phyloP scores from a whole-genome alignment of 2,329 filamentous ascomycete species.

The Pseudogymnoascus sp. region DNA sequence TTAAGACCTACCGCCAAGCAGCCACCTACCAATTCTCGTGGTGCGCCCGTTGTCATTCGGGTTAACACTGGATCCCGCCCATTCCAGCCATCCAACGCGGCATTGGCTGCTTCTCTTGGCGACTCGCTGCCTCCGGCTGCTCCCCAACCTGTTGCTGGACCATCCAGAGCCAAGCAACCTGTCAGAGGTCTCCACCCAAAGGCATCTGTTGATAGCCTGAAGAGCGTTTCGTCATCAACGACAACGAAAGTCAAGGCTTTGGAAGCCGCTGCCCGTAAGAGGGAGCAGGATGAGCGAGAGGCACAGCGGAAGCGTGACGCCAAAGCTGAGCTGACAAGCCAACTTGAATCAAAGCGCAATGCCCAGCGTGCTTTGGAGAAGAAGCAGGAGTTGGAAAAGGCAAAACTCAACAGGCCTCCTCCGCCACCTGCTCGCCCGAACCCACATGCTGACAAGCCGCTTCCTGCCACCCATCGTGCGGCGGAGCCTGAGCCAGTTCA shows the following conservation, averaged over 20 bases:
- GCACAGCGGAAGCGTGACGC: conserved; percentile 72
- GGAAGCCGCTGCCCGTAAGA: conserved; percentile 71
- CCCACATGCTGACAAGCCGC: conserved; percentile 35
- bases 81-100: conserved; percentile 52
- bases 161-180: conserved; percentile 22
- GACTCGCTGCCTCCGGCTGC: conserved; percentile 45
- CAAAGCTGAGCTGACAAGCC: conserved; percentile 60
- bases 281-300: conserved; percentile 77
- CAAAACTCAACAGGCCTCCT: conserved; percentile 58
- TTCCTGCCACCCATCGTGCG: conserved; percentile 25
- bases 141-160: conserved; percentile 38
- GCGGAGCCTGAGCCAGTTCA: conserved; percentile 41
- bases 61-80: conserved; percentile 64
- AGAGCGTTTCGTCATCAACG: conserved; percentile 56
- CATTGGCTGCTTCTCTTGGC: conserved; percentile 52
- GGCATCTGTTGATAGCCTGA: conserved; percentile 50
- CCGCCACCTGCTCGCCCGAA: conserved; percentile 54
- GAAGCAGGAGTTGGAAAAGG: conserved; percentile 51
- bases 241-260: conserved; percentile 64
- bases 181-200: conserved; percentile 26
- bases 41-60: conserved; percentile 64
- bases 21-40: conserved; percentile 51
- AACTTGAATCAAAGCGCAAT: conserved; percentile 59
- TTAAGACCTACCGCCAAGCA: conserved; percentile 56
- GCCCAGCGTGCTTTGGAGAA: conserved; percentile 54